Base-by-base conservation (phyloP, 768 basidiomycete species). In the Mycena vulgaris region DNA sequence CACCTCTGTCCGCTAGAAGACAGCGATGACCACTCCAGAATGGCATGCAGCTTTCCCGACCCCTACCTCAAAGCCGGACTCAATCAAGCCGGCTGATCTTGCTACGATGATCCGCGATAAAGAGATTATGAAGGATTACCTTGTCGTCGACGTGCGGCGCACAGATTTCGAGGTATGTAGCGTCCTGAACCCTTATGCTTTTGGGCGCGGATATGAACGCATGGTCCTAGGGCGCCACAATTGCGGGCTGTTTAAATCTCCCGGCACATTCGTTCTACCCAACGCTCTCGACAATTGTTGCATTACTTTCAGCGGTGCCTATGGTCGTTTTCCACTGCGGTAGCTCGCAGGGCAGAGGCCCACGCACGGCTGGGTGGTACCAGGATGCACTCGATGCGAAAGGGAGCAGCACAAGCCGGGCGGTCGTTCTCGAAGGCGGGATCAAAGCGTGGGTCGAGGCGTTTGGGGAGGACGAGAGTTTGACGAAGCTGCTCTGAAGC, bases 101-200 rank as follows among this genome's bases (percentile, higher is more conserved):
- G 70, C 70, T 5, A 31, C 7, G 10, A 45, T 71, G 3, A 51
- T 71, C 0, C 58, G 60, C 28, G 66, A 59, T 7, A 68, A 64
- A n/a, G 17, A 63, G n/a, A 31, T 67, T 19, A 52, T 71, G 59
- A 66, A 58, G 31, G 70, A 71, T 48, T 71, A 71, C 56, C 13
- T 71, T 55, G 70, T 71, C 25, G 61, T 71, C 47, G 70, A 71
- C 25, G 70, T 71, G 30, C 65, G 70, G 4, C 49, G 70, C 17
- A 67, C 66, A 10, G 70, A 71, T 59, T 71, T 71, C 40, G 70
- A 71, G 70, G 70, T 71, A 61, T 5, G 70, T 71, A 61, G 11
- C 33, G 25, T 8, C 68, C 2, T 37, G 35, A 37, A 45, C n/a
- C 42, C 21, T 2, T 45, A n/a, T n/a, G 6, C 42, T 19, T 11